Evolutionary conservation across 2,329 filamentous ascomycete species (phyloP), one percentile per base, ranked within the genome.

Genomic region (Gremmenia infestans): DNA sequence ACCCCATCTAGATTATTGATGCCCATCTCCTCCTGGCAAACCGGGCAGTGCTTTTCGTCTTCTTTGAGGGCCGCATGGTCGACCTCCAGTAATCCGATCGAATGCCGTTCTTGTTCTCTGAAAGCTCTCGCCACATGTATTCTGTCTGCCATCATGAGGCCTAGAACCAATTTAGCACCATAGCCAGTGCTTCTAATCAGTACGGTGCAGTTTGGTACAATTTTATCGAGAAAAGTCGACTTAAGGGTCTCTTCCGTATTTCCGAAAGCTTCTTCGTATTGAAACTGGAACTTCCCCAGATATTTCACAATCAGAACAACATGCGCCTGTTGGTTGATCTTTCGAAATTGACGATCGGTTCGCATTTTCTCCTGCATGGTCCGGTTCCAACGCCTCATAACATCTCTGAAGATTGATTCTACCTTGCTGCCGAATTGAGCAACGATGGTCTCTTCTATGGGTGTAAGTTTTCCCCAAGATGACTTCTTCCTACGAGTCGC

Each of bases 91-190:
- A 59, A 62, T 4, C 57, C 53, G 35, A 60, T 53, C 4, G 48
- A 14, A 11, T 52, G 17, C 8, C 57, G 36, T 22, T 54, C 17
- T 5, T 45, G 14, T 11, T 46, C n/a, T 14, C 59, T 54, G 14
- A 54, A 19, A 3, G 25, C 23, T 8, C 60, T 51, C 2, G 63
- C 48, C 14, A 62, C 55, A 6, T 57, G 48, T 15, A 65, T 28
- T 4, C 65, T 60, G 54, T 67, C 64, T 2, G 56, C 56, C 59
- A 67, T 60, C 46, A 67, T 47, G 1, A 65, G 45, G 14, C 59
- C 61, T 15, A 66, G 36, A 12, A 67, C 39, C 19, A 67, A 37
- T 48, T 65, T 63, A 1, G 48, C 50, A 8, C 62, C 63, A 47
- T 61, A 61, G 2, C 56, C 62, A 6, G 62, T 65, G 50, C 52